Conservation (phyloP, 768 basidiomycete genomes). For the Kwoniella botswanensis region DNA sequence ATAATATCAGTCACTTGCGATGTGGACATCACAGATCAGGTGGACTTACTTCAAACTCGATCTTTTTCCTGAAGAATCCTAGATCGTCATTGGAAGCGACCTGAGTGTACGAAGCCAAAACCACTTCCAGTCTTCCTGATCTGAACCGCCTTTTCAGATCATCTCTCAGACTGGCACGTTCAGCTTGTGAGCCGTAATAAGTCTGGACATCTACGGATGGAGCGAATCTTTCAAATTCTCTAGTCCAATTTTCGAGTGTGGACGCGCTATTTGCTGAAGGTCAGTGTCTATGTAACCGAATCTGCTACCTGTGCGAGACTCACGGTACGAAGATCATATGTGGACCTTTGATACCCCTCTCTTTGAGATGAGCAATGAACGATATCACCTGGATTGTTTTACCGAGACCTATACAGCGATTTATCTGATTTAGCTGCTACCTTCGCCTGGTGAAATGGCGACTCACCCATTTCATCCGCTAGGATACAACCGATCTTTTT, state of each 20-base stretch:
- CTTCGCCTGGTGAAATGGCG: not conserved
- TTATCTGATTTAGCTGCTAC: not conserved
- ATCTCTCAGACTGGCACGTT: conserved; percentile 74
- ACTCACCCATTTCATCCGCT: conserved; percentile 95
- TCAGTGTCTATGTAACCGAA: not conserved
- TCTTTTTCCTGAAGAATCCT: conserved; percentile 81
- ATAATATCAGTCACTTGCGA: not conserved
- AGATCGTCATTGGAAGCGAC: conserved; percentile 86
- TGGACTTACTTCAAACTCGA: conserved; percentile 84
- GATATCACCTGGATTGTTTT: conserved; percentile 99
- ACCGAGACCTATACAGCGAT: conserved; percentile 72
- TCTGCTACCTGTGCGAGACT: conserved; percentile 56
- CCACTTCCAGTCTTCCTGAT: conserved; percentile 79
- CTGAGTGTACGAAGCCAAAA: conserved; percentile 94
- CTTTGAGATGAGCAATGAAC: conserved; percentile 87
- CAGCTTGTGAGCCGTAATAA: conserved; percentile 92
- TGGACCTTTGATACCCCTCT: conserved; percentile 76
- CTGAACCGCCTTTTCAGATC: conserved; percentile 68
- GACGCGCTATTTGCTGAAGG: conserved; percentile 69
- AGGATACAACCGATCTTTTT: conserved; percentile 88
- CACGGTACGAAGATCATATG: conserved; percentile 95
- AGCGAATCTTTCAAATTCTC: conserved; percentile 91
- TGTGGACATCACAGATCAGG: conserved; percentile 14
- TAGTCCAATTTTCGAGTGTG: conserved; percentile 96
- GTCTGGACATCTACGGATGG: conserved; percentile 83